Conservation (phyloP, 1,284 basidiomycete species). For the Pseudomicrostroma phylloplanum region DNA sequence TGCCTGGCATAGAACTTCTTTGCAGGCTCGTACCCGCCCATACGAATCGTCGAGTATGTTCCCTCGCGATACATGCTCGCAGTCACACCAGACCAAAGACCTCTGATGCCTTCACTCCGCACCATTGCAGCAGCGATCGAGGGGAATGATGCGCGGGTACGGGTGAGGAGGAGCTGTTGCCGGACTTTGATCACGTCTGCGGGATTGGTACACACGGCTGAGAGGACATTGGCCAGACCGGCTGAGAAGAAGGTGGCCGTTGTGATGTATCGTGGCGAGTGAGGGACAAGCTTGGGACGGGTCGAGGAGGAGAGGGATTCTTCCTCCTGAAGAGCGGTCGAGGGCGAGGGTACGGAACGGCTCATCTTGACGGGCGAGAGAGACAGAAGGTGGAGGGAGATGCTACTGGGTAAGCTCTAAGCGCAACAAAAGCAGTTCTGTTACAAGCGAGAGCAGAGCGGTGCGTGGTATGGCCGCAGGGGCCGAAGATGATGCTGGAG, state of each 20-base stretch:
- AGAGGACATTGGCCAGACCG: constrained; percentile 30
- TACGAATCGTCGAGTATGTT: constrained; percentile 36
- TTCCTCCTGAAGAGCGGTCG: not conserved
- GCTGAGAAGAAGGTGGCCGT: constrained; percentile 27
- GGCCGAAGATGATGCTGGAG: too few species aligned
- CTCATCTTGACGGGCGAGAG: too few species aligned
- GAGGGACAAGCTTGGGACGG: not conserved
- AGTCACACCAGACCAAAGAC: constrained; percentile 31
- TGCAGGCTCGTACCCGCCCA: constrained; percentile 36
- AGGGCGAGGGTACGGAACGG: not conserved
- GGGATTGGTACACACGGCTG: constrained; percentile 32
- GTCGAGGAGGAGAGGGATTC: not conserved
- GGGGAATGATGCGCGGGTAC: constrained; percentile 22
- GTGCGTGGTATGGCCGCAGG: too few species aligned
- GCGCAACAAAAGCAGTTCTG: too few species aligned
- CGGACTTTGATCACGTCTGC: constrained; percentile 39
- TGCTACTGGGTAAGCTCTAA: too few species aligned
- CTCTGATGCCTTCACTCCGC: constrained; percentile 16
- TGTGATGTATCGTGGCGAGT: not conserved
- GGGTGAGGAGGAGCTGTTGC: constrained; percentile 29
- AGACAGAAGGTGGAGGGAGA: too few species aligned
- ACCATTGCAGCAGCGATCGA: constrained; percentile 23
- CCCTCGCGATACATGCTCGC: constrained; percentile 32
- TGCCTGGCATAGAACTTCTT: constrained; percentile 21
- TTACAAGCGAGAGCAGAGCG: too few species aligned